Base-by-base conservation (phyloP, 1,284 basidiomycete species). In the Phellinidium pouzarii region DNA sequence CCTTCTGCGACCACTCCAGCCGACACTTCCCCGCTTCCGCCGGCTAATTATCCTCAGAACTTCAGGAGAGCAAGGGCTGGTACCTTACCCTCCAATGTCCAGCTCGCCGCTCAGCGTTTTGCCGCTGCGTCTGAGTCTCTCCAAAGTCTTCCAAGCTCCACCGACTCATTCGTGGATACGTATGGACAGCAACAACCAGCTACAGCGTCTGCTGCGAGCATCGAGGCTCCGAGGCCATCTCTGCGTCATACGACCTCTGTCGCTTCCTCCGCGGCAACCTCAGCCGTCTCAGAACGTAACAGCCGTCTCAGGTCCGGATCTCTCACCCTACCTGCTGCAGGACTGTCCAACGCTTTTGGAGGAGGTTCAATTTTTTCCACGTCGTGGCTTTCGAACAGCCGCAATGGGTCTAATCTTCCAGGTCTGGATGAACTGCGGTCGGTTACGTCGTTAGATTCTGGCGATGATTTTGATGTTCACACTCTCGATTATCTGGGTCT, bases 401-500 rank as follows among this genome's bases (percentile, higher is more conserved):
- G 75, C 34, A 69, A 68, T 56, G 73, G 72, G 38, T 72, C 74
- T 52, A 77, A 78, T 22, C 79, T 84, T 59, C 74, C 82, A 37
- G 74, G 81, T 59, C 70, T 90, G 59, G 87, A 91, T 55, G 88
- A 91, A 67, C 67, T 88, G 61, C 82, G 86, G 59, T 89, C 86
- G 40, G 82, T 86, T 48, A 80, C 82, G 45, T 88, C 87, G 26
- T 80, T 79, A 57, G 87, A 89, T 62, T 85, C 85, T n/a, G 76
- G 78, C 19, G 92, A 94, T 57, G 89, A 94, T 53, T 90, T 91
- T 66, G 89, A 93, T 64, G 89, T 94, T 47, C 88, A 92, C 63
- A 96, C 94, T 23, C 78, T 97, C 58, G 93, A 94, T 68, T 96
- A 96, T 66, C 86, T 97, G 49, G 94, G 94, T 43, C 77, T 97